Evolutionary conservation across 108 stramenopile species (phyloP).

Genomic region (Nitzschia sp.): DNA sequence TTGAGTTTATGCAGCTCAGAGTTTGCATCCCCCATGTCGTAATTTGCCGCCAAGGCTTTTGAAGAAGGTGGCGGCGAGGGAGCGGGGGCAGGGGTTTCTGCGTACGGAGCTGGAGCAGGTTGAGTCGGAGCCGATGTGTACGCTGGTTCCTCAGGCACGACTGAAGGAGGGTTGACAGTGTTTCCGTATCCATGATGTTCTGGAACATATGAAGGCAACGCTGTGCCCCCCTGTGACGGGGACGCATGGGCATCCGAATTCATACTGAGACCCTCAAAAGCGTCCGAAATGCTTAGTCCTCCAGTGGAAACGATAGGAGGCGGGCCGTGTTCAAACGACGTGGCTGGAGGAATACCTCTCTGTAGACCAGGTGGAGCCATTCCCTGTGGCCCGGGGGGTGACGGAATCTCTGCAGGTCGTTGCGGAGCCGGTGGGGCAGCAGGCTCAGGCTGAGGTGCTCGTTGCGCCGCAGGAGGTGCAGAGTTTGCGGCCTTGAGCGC

Average conservation of each 20-base stretch:
- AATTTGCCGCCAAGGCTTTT: conserved; percentile 20
- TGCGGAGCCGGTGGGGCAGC: conserved; percentile 11
- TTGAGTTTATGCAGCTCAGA: conserved; percentile 68
- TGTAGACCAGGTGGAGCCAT: conserved; percentile 12
- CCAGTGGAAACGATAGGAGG: conserved; percentile 43
- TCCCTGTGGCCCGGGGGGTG: conserved; percentile 25
- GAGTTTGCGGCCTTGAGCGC: conserved; percentile 41
- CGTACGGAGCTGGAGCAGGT: conserved; percentile 12
- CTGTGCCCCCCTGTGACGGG: not conserved
- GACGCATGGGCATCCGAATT: not conserved
- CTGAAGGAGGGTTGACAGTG: not conserved
- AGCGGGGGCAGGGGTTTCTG: conserved; percentile 19
- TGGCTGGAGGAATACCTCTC: not conserved
- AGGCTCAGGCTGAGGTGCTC: not conserved
- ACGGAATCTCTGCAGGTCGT: conserved; percentile 2
- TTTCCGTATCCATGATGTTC: not conserved
- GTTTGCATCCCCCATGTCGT: conserved; percentile 41
- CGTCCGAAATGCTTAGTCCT: conserved; percentile 74
- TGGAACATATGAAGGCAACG: conserved; percentile 25
- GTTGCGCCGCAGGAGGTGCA: not conserved
- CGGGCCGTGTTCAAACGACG: conserved; percentile 29
- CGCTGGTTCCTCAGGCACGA: not conserved
- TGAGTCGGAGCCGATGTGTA: not conserved
- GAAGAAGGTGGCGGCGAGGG: conserved; percentile 24
- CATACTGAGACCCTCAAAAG: conserved; percentile 73